phyloP scores from a whole-genome alignment of 768 basidiomycete species.

The Tremella fuciformis region DNA sequence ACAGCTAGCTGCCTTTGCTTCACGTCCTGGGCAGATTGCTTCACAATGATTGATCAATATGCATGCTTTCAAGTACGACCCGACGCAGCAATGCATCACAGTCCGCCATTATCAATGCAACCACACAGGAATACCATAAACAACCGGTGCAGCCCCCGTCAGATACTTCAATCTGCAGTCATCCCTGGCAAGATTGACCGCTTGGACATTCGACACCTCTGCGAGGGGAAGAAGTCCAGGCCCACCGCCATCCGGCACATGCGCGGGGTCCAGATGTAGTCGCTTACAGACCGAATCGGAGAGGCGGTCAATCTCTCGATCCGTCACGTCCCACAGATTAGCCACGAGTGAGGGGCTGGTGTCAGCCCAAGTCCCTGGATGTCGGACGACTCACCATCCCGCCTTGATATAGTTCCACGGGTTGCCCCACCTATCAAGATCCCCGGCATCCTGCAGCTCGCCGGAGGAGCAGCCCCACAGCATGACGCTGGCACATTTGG shows the following conservation, averaged over 20 bases:
- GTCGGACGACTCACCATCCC: slow-evolving; percentile 70
- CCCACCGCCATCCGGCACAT: not conserved
- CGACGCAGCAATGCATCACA: no score
- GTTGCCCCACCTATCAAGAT: slow-evolving; percentile 87
- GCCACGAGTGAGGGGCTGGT: slow-evolving; percentile 83
- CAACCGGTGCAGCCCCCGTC: slow-evolving; percentile 90
- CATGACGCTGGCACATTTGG: slow-evolving; percentile 88
- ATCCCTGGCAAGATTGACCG: slow-evolving; percentile 74
- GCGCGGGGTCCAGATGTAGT: slow-evolving; percentile 57
- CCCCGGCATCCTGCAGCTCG: slow-evolving; percentile 79
- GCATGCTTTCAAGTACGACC: no score
- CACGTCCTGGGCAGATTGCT: no score
- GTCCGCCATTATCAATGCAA: slow-evolving; percentile 57
- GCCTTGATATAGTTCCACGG: slow-evolving; percentile 95
- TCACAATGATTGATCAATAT: no score
- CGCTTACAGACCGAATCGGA: slow-evolving; percentile 77
- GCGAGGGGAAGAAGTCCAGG: slow-evolving; percentile 26
- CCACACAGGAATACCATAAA: slow-evolving; percentile 94
- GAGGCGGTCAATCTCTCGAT: slow-evolving; percentile 92
- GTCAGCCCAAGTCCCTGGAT: not conserved
- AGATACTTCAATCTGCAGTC: slow-evolving; percentile 86
- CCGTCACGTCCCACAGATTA: slow-evolving; percentile 97
- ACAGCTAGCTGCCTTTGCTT: no score
- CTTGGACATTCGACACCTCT: slow-evolving; percentile 62
- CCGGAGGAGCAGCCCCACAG: slow-evolving; percentile 99